Evolutionary conservation across 192 early-diverging fungal genomes (phyloP), one percentile per base, ranked within the genome.

Genomic region (Backusella luteola): DNA sequence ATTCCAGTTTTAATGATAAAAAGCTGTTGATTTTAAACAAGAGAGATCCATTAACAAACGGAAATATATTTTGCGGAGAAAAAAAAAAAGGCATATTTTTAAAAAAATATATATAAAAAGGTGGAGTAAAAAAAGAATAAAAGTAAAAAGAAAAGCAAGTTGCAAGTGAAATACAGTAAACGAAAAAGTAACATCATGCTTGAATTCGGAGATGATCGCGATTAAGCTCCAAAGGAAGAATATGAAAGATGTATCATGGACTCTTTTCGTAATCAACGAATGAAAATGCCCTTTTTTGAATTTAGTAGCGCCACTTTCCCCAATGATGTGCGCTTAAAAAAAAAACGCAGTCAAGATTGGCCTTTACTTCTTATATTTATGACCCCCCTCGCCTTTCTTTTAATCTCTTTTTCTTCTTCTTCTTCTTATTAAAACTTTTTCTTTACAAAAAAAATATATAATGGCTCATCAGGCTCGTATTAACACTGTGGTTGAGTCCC

Each of bases 391-490:
- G 6, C 42, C 26, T 23, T 23, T 19, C 39, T 49, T 71, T 49
- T 6, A 29, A 44, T 12, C 19, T n/a, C 52, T 21, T 19, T 34
- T 46, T 59, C 26, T 59, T 52, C 34, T 38, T 8, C 7, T 38
- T 38, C 34, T 38, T 8, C 8, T 38, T 38, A 59, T 23, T 59
- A 2, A 35, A n/a, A 38, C 34, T 73, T 56, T 73, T 26, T 17
- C 23, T 52, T 36, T 19, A 12, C 66, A 19, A n/a, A 44, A 9
- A 23, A 71, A 44, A 26, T n/a, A n/a, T n/a, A 32, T 32, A 32
- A 32, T 77, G 83, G 77, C 84, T 56, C 81, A 86, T 42, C 80
- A 80, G 72, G 84, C 85, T 78, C 84, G 87, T 63, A 76, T 86
- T 67, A 76, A 80, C 19, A 84, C 79, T 39, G 71, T 88, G 66